Conservation (phyloP, 2,329 filamentous ascomycete species). For the Karstenula rhodostoma region DNA sequence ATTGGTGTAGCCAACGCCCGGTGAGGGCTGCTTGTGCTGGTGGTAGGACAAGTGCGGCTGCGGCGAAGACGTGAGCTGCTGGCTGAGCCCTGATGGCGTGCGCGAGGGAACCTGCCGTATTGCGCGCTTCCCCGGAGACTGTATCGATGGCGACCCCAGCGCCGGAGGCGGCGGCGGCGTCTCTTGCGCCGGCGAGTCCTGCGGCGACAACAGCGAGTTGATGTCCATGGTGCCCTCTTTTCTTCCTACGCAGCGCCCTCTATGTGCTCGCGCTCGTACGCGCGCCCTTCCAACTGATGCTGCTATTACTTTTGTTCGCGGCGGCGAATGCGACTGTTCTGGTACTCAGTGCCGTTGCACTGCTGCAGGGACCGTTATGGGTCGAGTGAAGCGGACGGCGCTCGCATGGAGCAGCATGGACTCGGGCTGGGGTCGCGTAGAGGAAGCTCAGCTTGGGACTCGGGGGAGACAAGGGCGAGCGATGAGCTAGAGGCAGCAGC, state of each 20-base stretch:
- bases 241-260: slow-evolving; percentile 5
- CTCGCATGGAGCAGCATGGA: slow-evolving; percentile 23
- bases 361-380: slow-evolving; percentile 19
- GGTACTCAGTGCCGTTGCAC: slow-evolving; percentile 10
- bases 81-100: slow-evolving; percentile 55
- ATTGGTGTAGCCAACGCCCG: slow-evolving; percentile 39
- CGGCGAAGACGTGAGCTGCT: slow-evolving; percentile 49
- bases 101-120: slow-evolving; percentile 47
- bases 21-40: slow-evolving; percentile 41
- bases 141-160: slow-evolving; percentile 36
- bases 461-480: slow-evolving; percentile 3
- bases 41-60: slow-evolving; percentile 48
- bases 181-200: slow-evolving; percentile 52
- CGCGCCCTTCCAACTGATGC: slow-evolving; percentile 3
- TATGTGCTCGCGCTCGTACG: neutral
- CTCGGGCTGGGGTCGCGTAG: slow-evolving; percentile 13
- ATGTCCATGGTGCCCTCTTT: slow-evolving; percentile 54
- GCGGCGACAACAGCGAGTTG: slow-evolving; percentile 58
- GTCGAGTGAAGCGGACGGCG: slow-evolving; percentile 25
- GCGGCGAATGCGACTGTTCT: neutral
- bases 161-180: slow-evolving; percentile 42
- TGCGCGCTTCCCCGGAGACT: slow-evolving; percentile 43
- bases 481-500: slow-evolving; percentile 14
- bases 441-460: slow-evolving; percentile 1
- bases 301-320: slow-evolving; percentile 10